Base-by-base conservation (phyloP, 805 yeast genomes). In the Starmera dryadoides region DNA sequence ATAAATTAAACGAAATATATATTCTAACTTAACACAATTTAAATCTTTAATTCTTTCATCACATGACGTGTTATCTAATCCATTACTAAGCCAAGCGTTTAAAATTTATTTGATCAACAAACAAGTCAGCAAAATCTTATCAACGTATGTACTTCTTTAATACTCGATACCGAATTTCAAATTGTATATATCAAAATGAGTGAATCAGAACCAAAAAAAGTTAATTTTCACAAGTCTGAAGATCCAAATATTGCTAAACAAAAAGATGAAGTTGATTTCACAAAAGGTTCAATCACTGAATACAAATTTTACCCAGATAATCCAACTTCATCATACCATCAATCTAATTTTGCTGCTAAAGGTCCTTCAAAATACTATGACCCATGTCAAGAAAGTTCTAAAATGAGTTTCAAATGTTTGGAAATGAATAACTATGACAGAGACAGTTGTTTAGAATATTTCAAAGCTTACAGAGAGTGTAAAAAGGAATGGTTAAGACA, bases 401-500 rank as follows among this genome's bases (percentile, higher is more conserved):
- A 79, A 56, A 91, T 95, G 79, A 85, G 95, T 33, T 67, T 88
- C 47, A 75, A 75, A 47, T 91, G 98, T 53, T 66, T 91, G 58
- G 91, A 86, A 50, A 60, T 83, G 36, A 86, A 89, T 55, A 71
- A 80, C 49, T 81, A 75, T 67, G 86, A 76, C 67, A 75, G 69
- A 66, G 78, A 68, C 38, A 71, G 60, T 62, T 87, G 81, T 66
- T 76, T 63, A 58, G 95, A 84, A 42, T 91, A 86, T 55, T 93
- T 91, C 58, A 87, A 81, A 51, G 96, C 97, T 0, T 91, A 91
- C 58, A 70, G 91, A 43, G 98, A 91, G 53, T 91, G 98, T 63
- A 83, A 84, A 56, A 80, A 80, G 53, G 84, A 73, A 44, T 84
- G 89, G 89, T 60, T 73, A 55, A 53, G 43, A 11, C 58, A 64